These are phyloP conservation scores for Warburgia ugandensis DNA, from an alignment of 164 flowering plant species.

Conservation along the genomic window DNA sequence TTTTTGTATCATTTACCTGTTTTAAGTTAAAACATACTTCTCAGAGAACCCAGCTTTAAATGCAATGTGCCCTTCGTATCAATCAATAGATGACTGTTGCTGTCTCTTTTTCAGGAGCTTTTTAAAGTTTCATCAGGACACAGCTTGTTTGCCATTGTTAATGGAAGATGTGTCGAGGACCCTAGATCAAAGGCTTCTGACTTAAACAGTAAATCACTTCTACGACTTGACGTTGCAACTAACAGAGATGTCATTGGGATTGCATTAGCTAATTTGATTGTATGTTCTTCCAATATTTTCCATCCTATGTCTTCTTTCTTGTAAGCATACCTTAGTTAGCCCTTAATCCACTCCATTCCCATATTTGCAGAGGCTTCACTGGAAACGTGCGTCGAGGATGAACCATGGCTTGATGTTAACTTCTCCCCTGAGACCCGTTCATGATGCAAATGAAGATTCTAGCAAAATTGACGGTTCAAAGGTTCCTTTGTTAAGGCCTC, in stretches of 20 bases:
- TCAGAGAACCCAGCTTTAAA: no score
- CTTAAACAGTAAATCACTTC: constrained; percentile 42
- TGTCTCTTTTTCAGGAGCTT: constrained; percentile 37
- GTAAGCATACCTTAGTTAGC: background rate
- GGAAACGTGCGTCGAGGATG: constrained; percentile 71
- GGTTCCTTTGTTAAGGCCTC: no score
- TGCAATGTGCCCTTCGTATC: no score
- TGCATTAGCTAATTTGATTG: constrained; percentile 63
- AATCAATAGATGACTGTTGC: no score
- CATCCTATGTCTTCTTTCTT: background rate
- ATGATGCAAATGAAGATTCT: no score
- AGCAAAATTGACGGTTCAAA: no score
- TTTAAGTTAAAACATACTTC: no score
- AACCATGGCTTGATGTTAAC: constrained; percentile 62
- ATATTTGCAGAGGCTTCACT: constrained; percentile 53
- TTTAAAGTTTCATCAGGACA: constrained; percentile 52
- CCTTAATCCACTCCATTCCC: background rate
- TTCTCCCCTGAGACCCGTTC: constrained; percentile 59
- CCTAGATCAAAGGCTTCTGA: constrained; percentile 64
- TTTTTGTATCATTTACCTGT: no score
- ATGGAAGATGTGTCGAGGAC: constrained; percentile 65
- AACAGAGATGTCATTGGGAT: constrained; percentile 69
- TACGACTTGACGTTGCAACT: constrained; percentile 54
- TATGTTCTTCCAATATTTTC: constrained; percentile 21
- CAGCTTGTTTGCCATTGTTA: constrained; percentile 57